Percentiles rank a stretch among this genome's conserved stretches.
phyloP scores from a whole-genome alignment of 768 basidiomycete genomes.

The Galerina marginata region DNA sequence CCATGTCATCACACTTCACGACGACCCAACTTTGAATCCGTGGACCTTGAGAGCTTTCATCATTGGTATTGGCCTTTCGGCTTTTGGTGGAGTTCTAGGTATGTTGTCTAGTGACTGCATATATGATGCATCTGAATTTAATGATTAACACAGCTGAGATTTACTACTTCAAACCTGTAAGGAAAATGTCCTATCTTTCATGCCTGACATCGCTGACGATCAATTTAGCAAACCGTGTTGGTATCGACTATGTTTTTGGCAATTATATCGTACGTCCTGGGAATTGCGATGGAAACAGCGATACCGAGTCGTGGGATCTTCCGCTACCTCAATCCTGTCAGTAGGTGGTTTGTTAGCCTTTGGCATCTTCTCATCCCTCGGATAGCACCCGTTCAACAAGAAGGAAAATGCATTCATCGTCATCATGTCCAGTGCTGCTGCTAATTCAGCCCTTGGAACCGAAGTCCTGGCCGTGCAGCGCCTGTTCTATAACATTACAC shows the following conservation, averaged over 20 bases:
- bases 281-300: conserved; percentile 48
- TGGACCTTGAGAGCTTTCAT: conserved; percentile 54
- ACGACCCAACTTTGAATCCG: conserved; percentile 50
- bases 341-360: conserved; percentile 18
- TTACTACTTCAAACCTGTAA: conserved; percentile 65
- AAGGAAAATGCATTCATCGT: conserved; percentile 65
- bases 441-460: conserved; percentile 57
- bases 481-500: conserved; percentile 57
- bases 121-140: not conserved
- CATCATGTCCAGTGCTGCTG: conserved; percentile 61
- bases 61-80: conserved; percentile 51
- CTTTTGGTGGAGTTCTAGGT: conserved; percentile 58
- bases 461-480: conserved; percentile 61
- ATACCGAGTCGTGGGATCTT: conserved; percentile 51
- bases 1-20: conserved; percentile 48
- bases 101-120: conserved; percentile 3
- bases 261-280: conserved; percentile 55
- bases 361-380: not conserved
- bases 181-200: not conserved
- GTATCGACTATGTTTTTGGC: conserved; percentile 62
- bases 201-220: not conserved
- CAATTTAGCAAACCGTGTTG: conserved; percentile 50
- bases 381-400: conserved; percentile 64
- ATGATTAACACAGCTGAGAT: conserved; percentile 49
- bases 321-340: conserved; percentile 57